Percentiles rank a stretch among this genome's conserved stretches.
Conservation (phyloP, 257 asterid genomes). For the Plantago elongata region DNA sequence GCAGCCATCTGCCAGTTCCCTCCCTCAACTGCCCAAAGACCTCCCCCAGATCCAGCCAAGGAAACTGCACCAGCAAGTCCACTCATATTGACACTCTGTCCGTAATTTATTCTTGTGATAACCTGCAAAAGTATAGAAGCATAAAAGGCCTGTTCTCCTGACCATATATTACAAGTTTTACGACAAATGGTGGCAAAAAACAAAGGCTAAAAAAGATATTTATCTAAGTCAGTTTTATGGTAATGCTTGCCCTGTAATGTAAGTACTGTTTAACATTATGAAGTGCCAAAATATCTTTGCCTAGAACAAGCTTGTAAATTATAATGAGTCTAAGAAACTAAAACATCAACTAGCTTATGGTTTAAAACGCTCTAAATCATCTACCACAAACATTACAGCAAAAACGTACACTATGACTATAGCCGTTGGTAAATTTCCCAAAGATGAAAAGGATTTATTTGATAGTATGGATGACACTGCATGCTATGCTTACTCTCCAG, state of each 20-base stretch:
- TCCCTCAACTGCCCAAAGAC: constrained; percentile 84
- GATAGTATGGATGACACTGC: too few relatives aligned
- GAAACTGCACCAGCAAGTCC: constrained; percentile 98
- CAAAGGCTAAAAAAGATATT: background rate
- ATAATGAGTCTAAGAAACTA: background rate
- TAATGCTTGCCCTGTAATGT: background rate
- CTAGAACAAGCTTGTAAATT: background rate
- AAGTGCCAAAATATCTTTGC: background rate
- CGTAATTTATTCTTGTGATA: constrained; percentile 89
- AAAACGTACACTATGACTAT: too few relatives aligned
- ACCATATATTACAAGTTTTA: background rate
- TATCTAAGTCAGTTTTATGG: background rate
- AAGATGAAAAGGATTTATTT: too few relatives aligned
- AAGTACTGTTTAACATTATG: background rate
- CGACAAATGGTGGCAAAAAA: background rate
- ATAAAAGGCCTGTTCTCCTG: background rate
- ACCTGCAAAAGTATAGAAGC: constrained; percentile 40
- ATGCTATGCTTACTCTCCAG: too few relatives aligned
- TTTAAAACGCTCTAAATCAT: too few relatives aligned
- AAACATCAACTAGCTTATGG: background rate
- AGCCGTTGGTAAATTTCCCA: too few relatives aligned
- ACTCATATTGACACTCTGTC: constrained; percentile 85
- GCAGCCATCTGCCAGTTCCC: constrained; percentile 99
- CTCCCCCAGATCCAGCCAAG: constrained; percentile 88
- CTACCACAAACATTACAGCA: too few relatives aligned